phyloP scores from a whole-genome alignment of 345 rosid species.

The Lumnitzera racemosa region DNA sequence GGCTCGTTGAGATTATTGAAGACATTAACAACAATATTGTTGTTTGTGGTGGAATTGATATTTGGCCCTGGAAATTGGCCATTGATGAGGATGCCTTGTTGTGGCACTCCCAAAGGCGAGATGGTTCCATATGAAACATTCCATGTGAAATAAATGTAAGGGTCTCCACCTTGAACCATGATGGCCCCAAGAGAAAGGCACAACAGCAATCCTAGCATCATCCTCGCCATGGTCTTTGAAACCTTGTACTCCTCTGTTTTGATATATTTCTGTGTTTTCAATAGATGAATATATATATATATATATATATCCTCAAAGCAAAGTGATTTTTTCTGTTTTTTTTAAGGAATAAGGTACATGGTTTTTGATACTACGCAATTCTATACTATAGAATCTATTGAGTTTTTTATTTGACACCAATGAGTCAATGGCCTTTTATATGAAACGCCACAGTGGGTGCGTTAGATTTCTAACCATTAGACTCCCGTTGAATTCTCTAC shows the following conservation, averaged over 20 bases:
- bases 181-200: slow-evolving; percentile 1
- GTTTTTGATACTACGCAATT: no score
- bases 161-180: slow-evolving; percentile 22
- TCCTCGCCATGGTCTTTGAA: neutral
- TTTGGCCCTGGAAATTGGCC: slow-evolving; percentile 17
- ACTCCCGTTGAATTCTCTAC: slow-evolving; percentile 12
- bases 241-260: neutral
- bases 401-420: no score
- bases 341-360: no score
- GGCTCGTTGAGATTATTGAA: slow-evolving; percentile 19
- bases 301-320: no score
- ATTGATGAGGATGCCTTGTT: slow-evolving; percentile 20
- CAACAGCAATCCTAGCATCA: neutral
- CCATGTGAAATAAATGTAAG: slow-evolving; percentile 27
- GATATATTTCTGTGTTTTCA: neutral
- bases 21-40: slow-evolving; percentile 19
- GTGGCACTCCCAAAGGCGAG: slow-evolving; percentile 25
- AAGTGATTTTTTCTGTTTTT: no score
- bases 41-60: slow-evolving; percentile 18
- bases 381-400: no score
- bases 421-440: neutral
- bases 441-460: neutral
- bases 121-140: slow-evolving; percentile 25
- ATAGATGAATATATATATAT: no score
- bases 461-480: neutral